Evolutionary conservation across 2,329 filamentous ascomycete species (phyloP).

Genomic region (Diaporthe helianthi): DNA sequence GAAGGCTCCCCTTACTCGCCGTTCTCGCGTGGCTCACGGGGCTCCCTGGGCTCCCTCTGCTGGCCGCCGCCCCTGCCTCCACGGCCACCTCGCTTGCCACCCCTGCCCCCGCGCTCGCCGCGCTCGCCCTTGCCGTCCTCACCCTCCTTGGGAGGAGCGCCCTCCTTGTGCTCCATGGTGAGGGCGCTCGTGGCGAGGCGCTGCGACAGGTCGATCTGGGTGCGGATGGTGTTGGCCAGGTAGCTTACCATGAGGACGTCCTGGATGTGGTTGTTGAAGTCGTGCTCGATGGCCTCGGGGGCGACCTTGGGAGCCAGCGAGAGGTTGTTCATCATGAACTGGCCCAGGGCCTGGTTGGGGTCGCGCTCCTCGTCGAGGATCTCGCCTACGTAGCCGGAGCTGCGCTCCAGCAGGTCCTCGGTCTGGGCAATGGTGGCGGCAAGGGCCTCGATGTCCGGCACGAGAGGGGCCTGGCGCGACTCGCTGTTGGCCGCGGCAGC

Average conservation of each 20-base stretch:
- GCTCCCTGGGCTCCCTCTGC: conserved; percentile 56
- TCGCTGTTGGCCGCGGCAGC: conserved; percentile 82
- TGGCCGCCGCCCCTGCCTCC: conserved; percentile 57
- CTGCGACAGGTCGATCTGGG: conserved; percentile 98
- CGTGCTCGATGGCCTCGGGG: conserved; percentile 85
- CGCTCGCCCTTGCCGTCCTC: conserved; percentile 51
- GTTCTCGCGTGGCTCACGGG: conserved; percentile 55
- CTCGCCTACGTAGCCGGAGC: conserved; percentile 89
- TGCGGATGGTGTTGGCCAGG: conserved; percentile 97
- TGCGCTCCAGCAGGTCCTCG: conserved; percentile 86
- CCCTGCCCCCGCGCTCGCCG: conserved; percentile 53
- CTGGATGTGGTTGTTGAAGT: conserved; percentile 99
- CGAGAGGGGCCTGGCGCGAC: conserved; percentile 73
- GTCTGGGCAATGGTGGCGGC: conserved; percentile 88
- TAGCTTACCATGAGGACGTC: conserved; percentile 98
- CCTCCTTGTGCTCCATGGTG: conserved; percentile 55
- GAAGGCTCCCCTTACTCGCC: conserved; percentile 41
- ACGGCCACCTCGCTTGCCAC: conserved; percentile 49
- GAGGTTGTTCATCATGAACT: conserved; percentile 93
- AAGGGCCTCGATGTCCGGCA: conserved; percentile 88
- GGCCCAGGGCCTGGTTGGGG: conserved; percentile 89
- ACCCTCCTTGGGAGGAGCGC: conserved; percentile 43
- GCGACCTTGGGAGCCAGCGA: conserved; percentile 96
- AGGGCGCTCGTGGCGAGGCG: conserved; percentile 83
- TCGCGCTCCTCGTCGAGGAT: conserved; percentile 93